phyloP scores from a whole-genome alignment of 805 yeast species.

The Metschnikowia chrysomelidarum region DNA sequence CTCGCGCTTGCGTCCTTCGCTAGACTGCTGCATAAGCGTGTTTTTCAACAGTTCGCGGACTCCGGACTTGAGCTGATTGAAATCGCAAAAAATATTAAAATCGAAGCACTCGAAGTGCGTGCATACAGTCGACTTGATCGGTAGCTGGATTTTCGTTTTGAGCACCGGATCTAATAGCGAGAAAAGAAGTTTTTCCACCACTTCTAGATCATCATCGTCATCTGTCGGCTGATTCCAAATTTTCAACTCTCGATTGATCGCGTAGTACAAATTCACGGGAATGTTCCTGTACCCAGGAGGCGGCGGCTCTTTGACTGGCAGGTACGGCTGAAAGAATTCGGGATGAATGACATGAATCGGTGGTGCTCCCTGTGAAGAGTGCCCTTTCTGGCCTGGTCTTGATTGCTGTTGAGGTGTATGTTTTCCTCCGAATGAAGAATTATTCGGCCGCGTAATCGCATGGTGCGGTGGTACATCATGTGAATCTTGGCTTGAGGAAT shows the following conservation, averaged over 20 bases:
- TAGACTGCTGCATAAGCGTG: slow-evolving; percentile 27
- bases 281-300: slow-evolving; percentile 24
- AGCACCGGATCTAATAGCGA: slow-evolving; percentile 41
- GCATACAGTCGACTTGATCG: slow-evolving; percentile 38
- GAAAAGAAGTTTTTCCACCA: slow-evolving; percentile 37
- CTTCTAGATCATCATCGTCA: slow-evolving; percentile 28
- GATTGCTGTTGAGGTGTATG: background rate
- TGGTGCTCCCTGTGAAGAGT: background rate
- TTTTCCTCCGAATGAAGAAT: slow-evolving; percentile 8
- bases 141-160: slow-evolving; percentile 37
- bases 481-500: slow-evolving; percentile 11
- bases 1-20: slow-evolving; percentile 20
- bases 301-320: slow-evolving; percentile 12
- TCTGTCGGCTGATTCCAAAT: slow-evolving; percentile 17
- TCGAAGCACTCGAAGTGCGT: slow-evolving; percentile 46
- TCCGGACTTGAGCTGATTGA: slow-evolving; percentile 34
- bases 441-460: slow-evolving; percentile 10
- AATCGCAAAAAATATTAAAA: slow-evolving; percentile 39
- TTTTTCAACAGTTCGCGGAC: slow-evolving; percentile 23
- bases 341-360: slow-evolving; percentile 11
- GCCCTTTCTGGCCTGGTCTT: background rate
- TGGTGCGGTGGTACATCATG: slow-evolving; percentile 16
- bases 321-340: slow-evolving; percentile 10
- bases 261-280: slow-evolving; percentile 29
- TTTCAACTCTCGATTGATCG: slow-evolving; percentile 28